Conservation (phyloP, 2,329 filamentous ascomycete species). For the Fusarium pseudoanthophilum region DNA sequence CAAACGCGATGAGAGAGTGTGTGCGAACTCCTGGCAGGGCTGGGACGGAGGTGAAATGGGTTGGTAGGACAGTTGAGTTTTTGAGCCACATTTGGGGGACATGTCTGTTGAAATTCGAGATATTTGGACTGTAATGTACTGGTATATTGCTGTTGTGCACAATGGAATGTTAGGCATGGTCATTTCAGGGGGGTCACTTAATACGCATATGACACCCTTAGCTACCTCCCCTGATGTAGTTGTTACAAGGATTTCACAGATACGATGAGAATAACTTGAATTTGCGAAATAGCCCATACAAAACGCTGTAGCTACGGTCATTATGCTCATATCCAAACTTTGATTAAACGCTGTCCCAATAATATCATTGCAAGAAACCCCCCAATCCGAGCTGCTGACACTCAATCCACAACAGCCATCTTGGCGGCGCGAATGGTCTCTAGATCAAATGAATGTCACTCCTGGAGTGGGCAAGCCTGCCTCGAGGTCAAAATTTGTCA, state of each 20-base stretch:
- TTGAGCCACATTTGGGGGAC: fast-evolving
- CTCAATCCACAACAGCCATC: no score
- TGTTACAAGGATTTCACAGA: fast-evolving
- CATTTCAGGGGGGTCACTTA: background rate
- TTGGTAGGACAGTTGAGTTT: no score
- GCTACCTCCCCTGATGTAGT: no score
- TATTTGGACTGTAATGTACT: background rate
- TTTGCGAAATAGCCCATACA: background rate
- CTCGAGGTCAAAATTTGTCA: no score
- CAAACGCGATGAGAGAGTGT: background rate
- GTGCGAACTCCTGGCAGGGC: background rate
- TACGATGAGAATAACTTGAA: background rate
- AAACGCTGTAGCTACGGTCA: background rate
- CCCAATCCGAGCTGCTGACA: background rate
- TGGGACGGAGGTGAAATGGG: background rate
- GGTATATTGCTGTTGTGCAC: background rate
- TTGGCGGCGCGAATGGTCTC: fast-evolving
- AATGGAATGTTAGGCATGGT: background rate
- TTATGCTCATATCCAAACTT: background rate
- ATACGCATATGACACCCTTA: fast-evolving
- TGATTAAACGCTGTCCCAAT: background rate
- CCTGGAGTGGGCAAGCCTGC: fast-evolving
- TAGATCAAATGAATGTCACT: fast-evolving
- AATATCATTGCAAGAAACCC: background rate
- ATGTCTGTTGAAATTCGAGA: background rate